phyloP scores from a whole-genome alignment of 768 basidiomycete genomes.

The Amanita exitialis region DNA sequence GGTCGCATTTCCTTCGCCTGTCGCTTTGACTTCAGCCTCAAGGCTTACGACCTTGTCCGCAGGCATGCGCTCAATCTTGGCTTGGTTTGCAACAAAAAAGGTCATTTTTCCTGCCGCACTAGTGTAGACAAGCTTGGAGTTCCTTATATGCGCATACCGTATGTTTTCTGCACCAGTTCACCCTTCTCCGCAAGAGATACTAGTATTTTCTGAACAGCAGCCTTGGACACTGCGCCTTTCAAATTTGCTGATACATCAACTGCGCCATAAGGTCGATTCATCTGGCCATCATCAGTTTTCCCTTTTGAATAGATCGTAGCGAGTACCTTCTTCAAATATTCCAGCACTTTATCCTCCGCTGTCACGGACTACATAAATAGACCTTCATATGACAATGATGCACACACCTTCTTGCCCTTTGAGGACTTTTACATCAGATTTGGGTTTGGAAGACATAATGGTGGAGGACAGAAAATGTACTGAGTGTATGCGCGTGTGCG shows the following conservation, averaged over 20 bases:
- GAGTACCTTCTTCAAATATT: constrained; percentile 66
- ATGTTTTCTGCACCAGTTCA: constrained; percentile 70
- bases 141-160: constrained; percentile 37
- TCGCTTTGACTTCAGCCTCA: constrained; percentile 43
- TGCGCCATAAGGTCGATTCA: constrained; percentile 91
- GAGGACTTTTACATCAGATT: constrained; percentile 47
- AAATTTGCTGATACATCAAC: constrained; percentile 89
- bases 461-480: not conserved
- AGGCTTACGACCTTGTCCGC: constrained; percentile 50
- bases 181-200: constrained; percentile 78
- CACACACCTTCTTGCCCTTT: constrained; percentile 65
- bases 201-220: constrained; percentile 78
- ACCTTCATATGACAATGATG: not conserved
- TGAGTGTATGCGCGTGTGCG: not conserved
- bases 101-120: constrained; percentile 60
- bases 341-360: constrained; percentile 71
- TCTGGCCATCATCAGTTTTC: constrained; percentile 31
- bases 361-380: not conserved
- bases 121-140: constrained; percentile 8
- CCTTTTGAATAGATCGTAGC: not conserved
- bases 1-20: constrained; percentile 51
- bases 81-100: constrained; percentile 82
- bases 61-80: constrained; percentile 54
- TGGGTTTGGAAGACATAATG: constrained; percentile 41
- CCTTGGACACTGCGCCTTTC: constrained; percentile 81